These are phyloP conservation scores for Steccherinum ochraceum DNA, from an alignment of 768 basidiomycete genomes.

Conservation along the genomic window DNA sequence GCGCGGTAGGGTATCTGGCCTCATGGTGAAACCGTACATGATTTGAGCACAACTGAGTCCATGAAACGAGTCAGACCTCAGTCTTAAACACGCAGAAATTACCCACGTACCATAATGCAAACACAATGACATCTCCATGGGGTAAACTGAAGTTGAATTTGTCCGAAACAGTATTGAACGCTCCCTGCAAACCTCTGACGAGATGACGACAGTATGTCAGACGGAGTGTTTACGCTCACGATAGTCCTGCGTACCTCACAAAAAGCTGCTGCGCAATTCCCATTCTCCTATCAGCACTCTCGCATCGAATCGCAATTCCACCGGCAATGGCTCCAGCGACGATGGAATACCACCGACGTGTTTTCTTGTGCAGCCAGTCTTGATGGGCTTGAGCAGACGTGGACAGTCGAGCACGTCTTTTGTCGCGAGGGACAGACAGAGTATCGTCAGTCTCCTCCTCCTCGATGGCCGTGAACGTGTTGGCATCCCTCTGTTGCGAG, in stretches of 20 bases:
- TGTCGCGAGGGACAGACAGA: conserved; percentile 1
- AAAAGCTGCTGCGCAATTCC: conserved; percentile 83
- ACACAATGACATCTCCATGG: conserved; percentile 77
- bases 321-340: conserved; percentile 76
- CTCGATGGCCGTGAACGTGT: background rate
- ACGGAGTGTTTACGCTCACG: background rate
- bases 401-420: conserved; percentile 42
- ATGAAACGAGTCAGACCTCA: background rate
- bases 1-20: conserved; percentile 74
- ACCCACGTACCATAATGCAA: conserved; percentile 57
- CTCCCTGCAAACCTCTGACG: conserved; percentile 67
- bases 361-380: conserved; percentile 55
- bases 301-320: conserved; percentile 66
- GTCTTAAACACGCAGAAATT: background rate
- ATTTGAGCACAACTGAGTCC: conserved; percentile 71
- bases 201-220: conserved; percentile 30
- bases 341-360: conserved; percentile 71
- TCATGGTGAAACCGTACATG: conserved; percentile 65
- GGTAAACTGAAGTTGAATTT: conserved; percentile 66
- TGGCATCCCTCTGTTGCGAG: background rate
- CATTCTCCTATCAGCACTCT: conserved; percentile 55
- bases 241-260: conserved; percentile 52
- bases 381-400: conserved; percentile 57
- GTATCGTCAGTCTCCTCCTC: conserved; percentile 7
- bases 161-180: conserved; percentile 71